phyloP scores from a whole-genome alignment of 805 yeast species.

The Wickerhamomyces subpelliculosus region DNA sequence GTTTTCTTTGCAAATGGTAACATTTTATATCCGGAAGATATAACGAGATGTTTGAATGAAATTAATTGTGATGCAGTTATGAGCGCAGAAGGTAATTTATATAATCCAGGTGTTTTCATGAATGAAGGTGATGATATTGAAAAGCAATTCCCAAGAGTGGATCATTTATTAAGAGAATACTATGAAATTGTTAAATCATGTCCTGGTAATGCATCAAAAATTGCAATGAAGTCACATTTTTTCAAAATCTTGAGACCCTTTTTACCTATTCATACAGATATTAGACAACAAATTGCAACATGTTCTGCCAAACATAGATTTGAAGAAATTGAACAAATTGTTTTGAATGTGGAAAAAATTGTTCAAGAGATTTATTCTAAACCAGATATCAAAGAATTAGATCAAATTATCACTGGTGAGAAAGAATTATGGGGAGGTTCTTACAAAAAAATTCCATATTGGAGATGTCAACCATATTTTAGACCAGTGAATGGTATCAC shows the following conservation, averaged over 20 bases:
- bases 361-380: conserved; percentile 52
- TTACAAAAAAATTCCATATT: conserved; percentile 79
- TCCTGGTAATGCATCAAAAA: conserved; percentile 56
- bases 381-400: conserved; percentile 47
- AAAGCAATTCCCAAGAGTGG: conserved; percentile 78
- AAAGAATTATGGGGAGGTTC: conserved; percentile 69
- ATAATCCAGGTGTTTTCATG: conserved; percentile 87
- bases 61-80: conserved; percentile 84
- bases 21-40: conserved; percentile 82
- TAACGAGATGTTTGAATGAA: conserved; percentile 56
- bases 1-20: conserved; percentile 95
- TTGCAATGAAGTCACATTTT: conserved; percentile 87
- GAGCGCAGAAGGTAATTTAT: conserved; percentile 95
- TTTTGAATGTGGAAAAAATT: conserved; percentile 56
- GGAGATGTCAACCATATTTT: conserved; percentile 96
- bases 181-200: conserved; percentile 60
- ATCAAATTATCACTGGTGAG: conserved; percentile 48
- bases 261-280: conserved; percentile 65
- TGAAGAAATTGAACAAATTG: conserved; percentile 48
- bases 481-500: conserved; percentile 78
- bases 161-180: conserved; percentile 75
- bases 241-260: conserved; percentile 84
- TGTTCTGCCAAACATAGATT: conserved; percentile 35
- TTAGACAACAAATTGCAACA: conserved; percentile 65
- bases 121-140: conserved; percentile 49